Evolutionary conservation across 2,329 filamentous ascomycete species (phyloP), one percentile per base, ranked within the genome.

Genomic region (Apiospora arundinis): DNA sequence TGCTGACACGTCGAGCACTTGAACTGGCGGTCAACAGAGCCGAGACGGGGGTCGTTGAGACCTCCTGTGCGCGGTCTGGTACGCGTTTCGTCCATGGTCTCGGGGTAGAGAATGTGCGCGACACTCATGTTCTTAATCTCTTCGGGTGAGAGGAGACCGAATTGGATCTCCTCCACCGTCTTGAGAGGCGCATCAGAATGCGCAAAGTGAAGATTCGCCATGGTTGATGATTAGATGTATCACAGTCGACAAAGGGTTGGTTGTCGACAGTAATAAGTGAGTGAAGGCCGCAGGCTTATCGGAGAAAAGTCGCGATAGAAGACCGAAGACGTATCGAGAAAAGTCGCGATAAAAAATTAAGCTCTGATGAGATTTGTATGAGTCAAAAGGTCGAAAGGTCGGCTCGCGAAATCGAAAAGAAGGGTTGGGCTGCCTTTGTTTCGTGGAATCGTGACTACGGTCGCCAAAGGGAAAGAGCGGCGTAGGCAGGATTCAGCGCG

Each of bases 71-170:
- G 94, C 75, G 96, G 96, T 81, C 94, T 94, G 76, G 93, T 92
- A 79, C 95, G 93, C 82, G 92, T 92, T 83, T 99, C 96, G 81
- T 99, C 96, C 96, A 99, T 98, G 40, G 96, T 98, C 87, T 99
- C 96, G n/a, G 96, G 95, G 81, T 98, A 98, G 82, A 96, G 90
- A 81, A 99, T 95, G 82, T 97, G 94, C 77, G 92, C 93, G 74
- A 98, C 95, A 84, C 95, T 98, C 94, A 98, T 97, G 79, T 93
- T 95, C 88, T 99, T 98, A 84, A 98, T 97, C 87, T 99, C 97
- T 82, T 99, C 96, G 37, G 96, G 96, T 46, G 96, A 97, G 83
- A 99, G 90, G 81, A 99, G 90, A 81, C 96, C 96, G 81, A 99
- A 99, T 88, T 99, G 97, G 79, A 99, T 97, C 89, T 99, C 97